Base-by-base conservation (phyloP, 495 filamentous ascomycete species). In the Elaphomyces granulatus region DNA sequence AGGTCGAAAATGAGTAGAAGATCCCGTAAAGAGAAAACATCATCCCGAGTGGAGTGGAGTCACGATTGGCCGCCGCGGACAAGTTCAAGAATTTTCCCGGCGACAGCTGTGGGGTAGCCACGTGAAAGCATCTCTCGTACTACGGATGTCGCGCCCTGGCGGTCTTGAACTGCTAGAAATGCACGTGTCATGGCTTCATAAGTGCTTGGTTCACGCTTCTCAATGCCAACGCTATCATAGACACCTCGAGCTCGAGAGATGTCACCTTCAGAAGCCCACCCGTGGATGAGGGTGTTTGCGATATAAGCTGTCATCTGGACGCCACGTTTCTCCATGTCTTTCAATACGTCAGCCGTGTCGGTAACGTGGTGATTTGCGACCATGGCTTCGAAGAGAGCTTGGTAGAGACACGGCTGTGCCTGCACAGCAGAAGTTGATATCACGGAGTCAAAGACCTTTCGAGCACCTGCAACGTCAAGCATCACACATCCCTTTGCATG, bases 181-280 rank as follows among this genome's bases (percentile, higher is more conserved):
- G 92, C 92, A 16, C 92, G 74, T 15, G 86, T 94, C 92, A 98
- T 98, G 26, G 88, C 87, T 63, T 98, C 90, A 54, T 98, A 98
- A n/a, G 90, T 98, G 62, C 85, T 94, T 4, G 90, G 90, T 62
- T 98, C 90, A 19, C 90, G 75, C 64, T 80, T 83, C 20, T 75
- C 69, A 18, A 68, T 68, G 23, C 76, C 72, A 28, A 98, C 73
- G 34, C 71, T 64, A 30, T 80, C 70, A 55, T 93, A 98, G 47
- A 95, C 75, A 4, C 68, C 64, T 58, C 79, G 75, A 28, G 85
- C 82, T 58, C 83, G 86, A 38, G 56, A 60, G 18, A 98, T 83
- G 40, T 87, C 72, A 58, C 80, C 81, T 56, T 83, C 83, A 20
- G 74, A 65, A 26, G 92, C 86, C 90, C 90, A 98, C 44, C 90